Base-by-base conservation (phyloP, 2,329 filamentous ascomycete species). In the Huntiella abstrusa region DNA sequence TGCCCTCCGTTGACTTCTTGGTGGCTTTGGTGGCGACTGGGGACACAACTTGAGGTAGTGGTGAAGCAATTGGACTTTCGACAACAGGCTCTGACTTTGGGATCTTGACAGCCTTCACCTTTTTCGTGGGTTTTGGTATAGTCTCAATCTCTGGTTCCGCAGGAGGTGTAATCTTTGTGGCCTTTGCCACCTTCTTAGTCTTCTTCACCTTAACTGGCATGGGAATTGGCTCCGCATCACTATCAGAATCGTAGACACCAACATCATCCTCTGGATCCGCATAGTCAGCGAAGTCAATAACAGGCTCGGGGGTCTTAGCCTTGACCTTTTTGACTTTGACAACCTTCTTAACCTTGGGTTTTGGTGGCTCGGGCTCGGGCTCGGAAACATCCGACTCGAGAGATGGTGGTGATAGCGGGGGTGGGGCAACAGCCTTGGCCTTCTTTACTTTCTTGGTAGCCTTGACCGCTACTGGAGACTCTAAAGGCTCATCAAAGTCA, bases 371-470 rank as follows among this genome's bases (percentile, higher is more conserved):
- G 2, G 56, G 52, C 16, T 55, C 53, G 5, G 48, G 52, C 28
- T 51, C 53, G 19, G 53, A 44, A 32, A 55, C 48, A 5, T 19
- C 28, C 19, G 56, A 50, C 11, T 54, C 52, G 16, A 54, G 53
- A 10, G 54, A 47, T 49, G 55, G 53, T 7, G 52, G 52, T 13
- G 57, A 52, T 12, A 53, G 47, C 48, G 55, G 53, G 5, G 52
- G 52, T 13, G 57, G 53, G 22, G 22, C 22, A 16, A 16, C 33
- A 37, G 33, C n/a, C 33, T 45, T 49, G 8, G 38, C 10, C 15
- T 39, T 37, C 36, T 46, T 46, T 22, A 39, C 36, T 10, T 13
- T 37, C 28, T 17, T 34, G 19, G 28, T 42, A n/a, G 40, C 44
- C 11, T 39, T 39, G 7, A 22, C 33, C 8, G 42, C 12, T n/a